phyloP scores from a whole-genome alignment of 2,329 filamentous ascomycete genomes.

The Colletotrichum shisoi region DNA sequence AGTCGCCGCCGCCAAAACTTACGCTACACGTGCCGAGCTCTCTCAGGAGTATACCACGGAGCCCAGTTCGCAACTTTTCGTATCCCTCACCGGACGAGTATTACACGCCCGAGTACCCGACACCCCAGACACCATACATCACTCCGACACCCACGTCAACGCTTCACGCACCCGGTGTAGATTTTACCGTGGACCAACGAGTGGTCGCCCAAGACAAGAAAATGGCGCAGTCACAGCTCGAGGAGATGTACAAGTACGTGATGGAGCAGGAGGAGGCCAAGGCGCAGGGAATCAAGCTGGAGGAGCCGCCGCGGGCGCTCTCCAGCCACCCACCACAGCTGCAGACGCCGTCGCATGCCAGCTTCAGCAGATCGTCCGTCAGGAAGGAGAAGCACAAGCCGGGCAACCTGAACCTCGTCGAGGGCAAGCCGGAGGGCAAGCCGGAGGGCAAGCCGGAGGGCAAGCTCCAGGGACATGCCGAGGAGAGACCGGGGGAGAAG shows the following conservation, averaged over 20 bases:
- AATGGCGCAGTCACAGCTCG: slow-evolving; percentile 82
- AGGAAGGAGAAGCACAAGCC: slow-evolving; percentile 62
- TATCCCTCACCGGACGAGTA: slow-evolving; percentile 55
- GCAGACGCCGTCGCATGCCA: slow-evolving; percentile 46
- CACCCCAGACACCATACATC: slow-evolving; percentile 52
- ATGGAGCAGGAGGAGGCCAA: slow-evolving; percentile 85
- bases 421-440: slow-evolving; percentile 54
- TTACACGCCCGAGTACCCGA: slow-evolving; percentile 47
- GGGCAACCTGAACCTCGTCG: slow-evolving; percentile 58
- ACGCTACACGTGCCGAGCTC: slow-evolving; percentile 40
- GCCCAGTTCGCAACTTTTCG: slow-evolving; percentile 58
- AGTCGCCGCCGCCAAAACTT: slow-evolving; percentile 42
- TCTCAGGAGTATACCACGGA: slow-evolving; percentile 41
- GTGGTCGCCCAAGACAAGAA: slow-evolving; percentile 77
- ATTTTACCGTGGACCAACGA: slow-evolving; percentile 77
- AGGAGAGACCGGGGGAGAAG: slow-evolving; percentile 51
- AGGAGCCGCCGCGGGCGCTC: slow-evolving; percentile 51
- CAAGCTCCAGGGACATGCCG: too few species aligned
- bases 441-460: slow-evolving; percentile 53
- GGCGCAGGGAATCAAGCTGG: slow-evolving; percentile 61
- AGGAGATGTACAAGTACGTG: slow-evolving; percentile 89
- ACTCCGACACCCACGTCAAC: slow-evolving; percentile 58
- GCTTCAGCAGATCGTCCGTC: slow-evolving; percentile 42
- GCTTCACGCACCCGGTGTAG: slow-evolving; percentile 64
- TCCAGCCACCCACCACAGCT: slow-evolving; percentile 43